Evolutionary conservation across 2,329 filamentous ascomycete genomes (phyloP).

Genomic region (Botrytis sinoallii): DNA sequence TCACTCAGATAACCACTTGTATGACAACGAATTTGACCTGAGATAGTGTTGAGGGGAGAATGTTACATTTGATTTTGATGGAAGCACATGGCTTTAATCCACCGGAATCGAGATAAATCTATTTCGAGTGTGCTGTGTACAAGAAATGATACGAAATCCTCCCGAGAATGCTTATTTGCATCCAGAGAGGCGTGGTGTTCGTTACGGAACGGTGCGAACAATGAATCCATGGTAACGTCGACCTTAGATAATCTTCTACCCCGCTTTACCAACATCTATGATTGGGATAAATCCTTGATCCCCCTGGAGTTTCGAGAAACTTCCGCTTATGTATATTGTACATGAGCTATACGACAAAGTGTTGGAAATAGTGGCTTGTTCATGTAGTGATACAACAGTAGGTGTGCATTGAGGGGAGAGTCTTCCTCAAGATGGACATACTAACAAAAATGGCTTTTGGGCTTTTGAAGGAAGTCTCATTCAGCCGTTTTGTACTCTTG

Average conservation of each 20-base stretch:
- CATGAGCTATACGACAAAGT: not conserved
- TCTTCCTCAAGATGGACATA: not conserved
- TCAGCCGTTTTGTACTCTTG: no score
- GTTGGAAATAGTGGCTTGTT: not conserved
- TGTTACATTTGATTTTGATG: not conserved
- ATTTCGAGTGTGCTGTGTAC: not conserved
- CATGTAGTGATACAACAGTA: not conserved
- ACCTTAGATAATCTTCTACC: conserved; percentile 1
- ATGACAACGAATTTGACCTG: not conserved
- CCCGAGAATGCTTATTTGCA: not conserved
- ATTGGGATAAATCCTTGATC: not conserved
- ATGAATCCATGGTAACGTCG: not conserved
- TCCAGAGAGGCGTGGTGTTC: not conserved
- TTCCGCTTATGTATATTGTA: not conserved
- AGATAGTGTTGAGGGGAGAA: not conserved
- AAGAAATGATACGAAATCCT: not conserved
- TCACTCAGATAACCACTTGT: not conserved
- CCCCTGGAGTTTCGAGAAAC: not conserved
- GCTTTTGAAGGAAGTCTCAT: not conserved
- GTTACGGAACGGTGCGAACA: not conserved
- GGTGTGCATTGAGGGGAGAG: not conserved
- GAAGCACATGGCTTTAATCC: not conserved
- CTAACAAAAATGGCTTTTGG: not conserved
- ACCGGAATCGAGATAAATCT: not conserved
- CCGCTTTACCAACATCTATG: not conserved